These are phyloP conservation scores for Pestalotiopsis sp. DNA, from an alignment of 2,329 filamentous ascomycete genomes.

Conservation along the genomic window DNA sequence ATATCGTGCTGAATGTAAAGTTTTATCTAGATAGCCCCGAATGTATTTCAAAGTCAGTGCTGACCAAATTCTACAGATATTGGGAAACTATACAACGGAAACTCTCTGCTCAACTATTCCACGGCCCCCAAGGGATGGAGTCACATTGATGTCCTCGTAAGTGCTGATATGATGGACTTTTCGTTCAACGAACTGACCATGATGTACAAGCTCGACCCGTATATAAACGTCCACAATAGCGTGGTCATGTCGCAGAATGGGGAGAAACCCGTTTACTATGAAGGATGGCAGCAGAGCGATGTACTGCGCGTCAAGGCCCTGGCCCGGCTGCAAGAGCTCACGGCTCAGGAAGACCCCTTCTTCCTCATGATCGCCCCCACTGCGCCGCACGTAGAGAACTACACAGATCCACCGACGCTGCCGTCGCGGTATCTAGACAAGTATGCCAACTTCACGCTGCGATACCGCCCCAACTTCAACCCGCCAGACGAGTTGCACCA, in stretches of 20 bases:
- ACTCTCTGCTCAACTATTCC: neutral
- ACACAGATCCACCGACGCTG: neutral
- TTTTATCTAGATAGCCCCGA: too few species aligned
- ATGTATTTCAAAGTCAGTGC: neutral
- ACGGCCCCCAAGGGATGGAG: neutral
- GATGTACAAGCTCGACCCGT: neutral
- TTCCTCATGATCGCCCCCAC: constrained; percentile 10
- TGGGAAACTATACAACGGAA: constrained; percentile 1
- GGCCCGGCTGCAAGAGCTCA: neutral
- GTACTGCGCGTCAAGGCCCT: neutral
- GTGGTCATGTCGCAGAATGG: constrained; percentile 8
- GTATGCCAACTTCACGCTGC: neutral
- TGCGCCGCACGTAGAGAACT: neutral
- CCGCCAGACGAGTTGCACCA: neutral
- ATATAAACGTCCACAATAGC: constrained; percentile 7
- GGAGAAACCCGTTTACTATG: neutral
- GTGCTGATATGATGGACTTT: neutral
- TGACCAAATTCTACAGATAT: neutral
- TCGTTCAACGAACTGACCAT: neutral
- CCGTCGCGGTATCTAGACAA: neutral
- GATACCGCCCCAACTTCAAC: constrained; percentile 2
- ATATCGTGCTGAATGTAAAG: constrained; percentile 14
- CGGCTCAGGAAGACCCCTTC: neutral
- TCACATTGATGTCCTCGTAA: constrained; percentile 12
- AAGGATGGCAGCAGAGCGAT: constrained; percentile 42